Conservation (phyloP, 768 basidiomycete genomes). For the Suillus tomentosus region DNA sequence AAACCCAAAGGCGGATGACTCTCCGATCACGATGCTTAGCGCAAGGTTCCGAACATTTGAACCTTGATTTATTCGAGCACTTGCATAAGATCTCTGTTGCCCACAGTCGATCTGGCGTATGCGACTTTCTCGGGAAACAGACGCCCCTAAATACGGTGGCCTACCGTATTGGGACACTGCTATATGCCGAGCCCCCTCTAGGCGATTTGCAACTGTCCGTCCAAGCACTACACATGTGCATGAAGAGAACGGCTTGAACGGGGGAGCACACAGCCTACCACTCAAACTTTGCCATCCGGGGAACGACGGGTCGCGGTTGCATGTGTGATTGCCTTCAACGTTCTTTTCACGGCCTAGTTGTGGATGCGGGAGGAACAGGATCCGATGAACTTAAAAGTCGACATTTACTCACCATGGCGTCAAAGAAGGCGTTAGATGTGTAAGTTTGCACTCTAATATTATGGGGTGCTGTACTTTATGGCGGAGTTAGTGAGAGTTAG, state of each 20-base stretch:
- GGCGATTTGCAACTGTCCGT: slow-evolving; percentile 48
- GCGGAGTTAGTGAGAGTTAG: slow-evolving; percentile 25
- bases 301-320: slow-evolving; percentile 45
- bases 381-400: slow-evolving; percentile 70
- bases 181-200: slow-evolving; percentile 44
- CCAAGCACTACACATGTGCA: slow-evolving; percentile 50
- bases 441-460: neutral
- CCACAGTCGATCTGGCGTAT: slow-evolving; percentile 58
- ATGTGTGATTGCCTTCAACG: slow-evolving; percentile 11
- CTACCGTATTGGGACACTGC: slow-evolving; percentile 47
- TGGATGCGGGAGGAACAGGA: slow-evolving; percentile 63
- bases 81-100: slow-evolving; percentile 14
- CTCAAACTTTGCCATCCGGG: slow-evolving; percentile 63
- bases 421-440: slow-evolving; percentile 30
- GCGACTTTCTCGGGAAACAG: slow-evolving; percentile 52
- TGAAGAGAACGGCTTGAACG: slow-evolving; percentile 28
- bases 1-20: neutral
- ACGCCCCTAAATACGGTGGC: slow-evolving; percentile 55
- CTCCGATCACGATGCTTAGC: slow-evolving; percentile 1
- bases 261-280: slow-evolving; percentile 44
- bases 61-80: slow-evolving; percentile 26
- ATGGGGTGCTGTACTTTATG: slow-evolving; percentile 38
- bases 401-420: slow-evolving; percentile 63
- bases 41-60: neutral
- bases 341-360: slow-evolving; percentile 32